Percentiles rank a stretch among this genome's conserved stretches.
phyloP scores from a whole-genome alignment of 257 asterid genomes.

The Salvia miltiorrhiza region DNA sequence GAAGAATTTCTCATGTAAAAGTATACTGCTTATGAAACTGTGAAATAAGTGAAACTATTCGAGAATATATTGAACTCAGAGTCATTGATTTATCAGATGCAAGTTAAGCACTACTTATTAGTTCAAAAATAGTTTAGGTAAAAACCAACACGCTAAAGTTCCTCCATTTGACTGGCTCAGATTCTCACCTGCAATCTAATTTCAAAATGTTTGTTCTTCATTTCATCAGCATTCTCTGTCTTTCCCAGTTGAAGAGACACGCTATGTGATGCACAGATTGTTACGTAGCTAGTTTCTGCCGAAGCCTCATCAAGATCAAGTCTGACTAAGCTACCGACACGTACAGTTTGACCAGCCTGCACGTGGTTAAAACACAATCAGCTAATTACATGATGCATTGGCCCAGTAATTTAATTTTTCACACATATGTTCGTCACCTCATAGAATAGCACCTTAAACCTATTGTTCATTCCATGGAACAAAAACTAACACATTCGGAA shows the following conservation, averaged over 20 bases:
- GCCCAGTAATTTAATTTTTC: background rate
- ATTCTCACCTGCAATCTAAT: slow-evolving; percentile 76
- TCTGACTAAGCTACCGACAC: slow-evolving; percentile 75
- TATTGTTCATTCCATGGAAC: background rate
- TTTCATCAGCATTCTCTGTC: slow-evolving; percentile 79
- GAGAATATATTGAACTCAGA: background rate
- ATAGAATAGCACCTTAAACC: background rate
- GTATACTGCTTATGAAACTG: background rate
- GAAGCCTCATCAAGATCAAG: slow-evolving; percentile 76
- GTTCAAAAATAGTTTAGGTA: background rate
- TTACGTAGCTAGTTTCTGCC: slow-evolving; percentile 73
- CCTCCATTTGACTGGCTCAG: background rate
- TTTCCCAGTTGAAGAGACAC: slow-evolving; percentile 86
- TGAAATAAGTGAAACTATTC: background rate
- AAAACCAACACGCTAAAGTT: background rate
- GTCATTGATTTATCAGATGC: slow-evolving; percentile 3
- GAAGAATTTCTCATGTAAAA: background rate
- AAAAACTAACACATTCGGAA: background rate
- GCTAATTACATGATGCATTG: slow-evolving; percentile 1
- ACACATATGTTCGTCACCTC: background rate
- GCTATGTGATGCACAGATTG: slow-evolving; percentile 74
- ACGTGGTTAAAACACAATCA: slow-evolving; percentile 11
- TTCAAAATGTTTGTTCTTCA: slow-evolving; percentile 75
- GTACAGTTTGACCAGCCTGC: slow-evolving; percentile 89
- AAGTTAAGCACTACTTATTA: background rate